Evolutionary conservation across 768 basidiomycete species (phyloP).

Genomic region (Trametes cingulata): DNA sequence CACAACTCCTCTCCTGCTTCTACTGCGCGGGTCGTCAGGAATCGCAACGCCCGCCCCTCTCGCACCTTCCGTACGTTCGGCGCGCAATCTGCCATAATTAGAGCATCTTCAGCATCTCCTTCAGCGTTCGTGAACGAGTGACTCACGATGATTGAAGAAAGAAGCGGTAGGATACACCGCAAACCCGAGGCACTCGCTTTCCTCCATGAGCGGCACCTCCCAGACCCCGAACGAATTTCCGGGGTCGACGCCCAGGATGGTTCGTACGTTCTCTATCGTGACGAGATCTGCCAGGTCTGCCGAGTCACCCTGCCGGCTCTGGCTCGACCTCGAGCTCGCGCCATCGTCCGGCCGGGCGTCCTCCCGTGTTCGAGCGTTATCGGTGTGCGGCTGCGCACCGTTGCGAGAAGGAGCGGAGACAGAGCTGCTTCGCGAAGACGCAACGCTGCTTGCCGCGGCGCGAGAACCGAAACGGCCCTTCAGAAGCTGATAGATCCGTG

Average conservation of each 20-base stretch:
- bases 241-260: constrained; percentile 56
- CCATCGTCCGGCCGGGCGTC: not conserved
- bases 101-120: not conserved
- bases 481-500: constrained; percentile 57
- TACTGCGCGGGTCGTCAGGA: constrained; percentile 47
- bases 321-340: not conserved
- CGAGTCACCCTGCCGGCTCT: not conserved
- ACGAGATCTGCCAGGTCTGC: constrained; percentile 33
- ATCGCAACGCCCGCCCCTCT: constrained; percentile 45
- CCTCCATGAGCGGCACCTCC: constrained; percentile 47
- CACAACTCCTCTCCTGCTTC: constrained; percentile 55
- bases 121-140: not conserved
- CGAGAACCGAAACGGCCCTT: constrained; percentile 20
- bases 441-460: not conserved
- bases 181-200: constrained; percentile 61
- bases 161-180: constrained; percentile 60
- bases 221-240: constrained; percentile 73
- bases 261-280: constrained; percentile 49
- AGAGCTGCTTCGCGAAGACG: constrained; percentile 15
- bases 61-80: constrained; percentile 53
- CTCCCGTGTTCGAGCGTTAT: constrained; percentile 2
- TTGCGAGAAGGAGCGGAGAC: constrained; percentile 11
- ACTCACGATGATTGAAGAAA: constrained; percentile 68
- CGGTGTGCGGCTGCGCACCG: not conserved
- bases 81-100: constrained; percentile 43